These are phyloP conservation scores for Hypoxylon sp. DNA, from an alignment of 2,329 filamentous ascomycete species.

Conservation along the genomic window DNA sequence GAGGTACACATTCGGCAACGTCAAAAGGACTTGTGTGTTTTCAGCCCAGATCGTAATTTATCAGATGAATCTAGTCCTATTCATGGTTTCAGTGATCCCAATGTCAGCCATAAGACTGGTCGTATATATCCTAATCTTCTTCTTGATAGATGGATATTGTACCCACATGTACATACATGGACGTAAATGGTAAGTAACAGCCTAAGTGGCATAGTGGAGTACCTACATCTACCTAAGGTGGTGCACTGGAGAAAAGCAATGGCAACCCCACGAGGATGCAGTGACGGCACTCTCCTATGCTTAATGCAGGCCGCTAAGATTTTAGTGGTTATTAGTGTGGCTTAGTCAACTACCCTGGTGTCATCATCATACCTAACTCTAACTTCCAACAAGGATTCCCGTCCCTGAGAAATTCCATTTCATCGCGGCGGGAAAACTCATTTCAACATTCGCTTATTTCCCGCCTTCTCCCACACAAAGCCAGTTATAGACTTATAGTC, in stretches of 20 bases:
- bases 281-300: constrained; percentile 28
- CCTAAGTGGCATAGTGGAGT: neutral
- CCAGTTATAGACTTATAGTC: constrained; percentile 20
- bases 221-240: constrained; percentile 2
- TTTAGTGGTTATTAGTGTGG: constrained; percentile 25
- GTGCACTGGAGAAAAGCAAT: constrained; percentile 16
- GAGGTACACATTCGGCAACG: neutral
- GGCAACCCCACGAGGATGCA: constrained; percentile 20
- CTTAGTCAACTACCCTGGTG: constrained; percentile 35
- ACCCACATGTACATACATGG: no score
- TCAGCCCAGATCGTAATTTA: neutral
- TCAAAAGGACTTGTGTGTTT: neutral
- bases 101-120: constrained; percentile 5
- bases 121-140: neutral
- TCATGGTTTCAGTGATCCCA: constrained; percentile 8
- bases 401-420: constrained; percentile 30
- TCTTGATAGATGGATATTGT: neutral
- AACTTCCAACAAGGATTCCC: constrained; percentile 30
- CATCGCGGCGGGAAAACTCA: constrained; percentile 39
- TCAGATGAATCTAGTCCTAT: neutral
- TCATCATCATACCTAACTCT: constrained; percentile 38
- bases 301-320: constrained; percentile 24
- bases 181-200: neutral
- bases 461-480: constrained; percentile 19
- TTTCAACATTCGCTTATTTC: constrained; percentile 29